phyloP scores from a whole-genome alignment of 148 eudicot species.

The Hydrangea macrophylla region DNA sequence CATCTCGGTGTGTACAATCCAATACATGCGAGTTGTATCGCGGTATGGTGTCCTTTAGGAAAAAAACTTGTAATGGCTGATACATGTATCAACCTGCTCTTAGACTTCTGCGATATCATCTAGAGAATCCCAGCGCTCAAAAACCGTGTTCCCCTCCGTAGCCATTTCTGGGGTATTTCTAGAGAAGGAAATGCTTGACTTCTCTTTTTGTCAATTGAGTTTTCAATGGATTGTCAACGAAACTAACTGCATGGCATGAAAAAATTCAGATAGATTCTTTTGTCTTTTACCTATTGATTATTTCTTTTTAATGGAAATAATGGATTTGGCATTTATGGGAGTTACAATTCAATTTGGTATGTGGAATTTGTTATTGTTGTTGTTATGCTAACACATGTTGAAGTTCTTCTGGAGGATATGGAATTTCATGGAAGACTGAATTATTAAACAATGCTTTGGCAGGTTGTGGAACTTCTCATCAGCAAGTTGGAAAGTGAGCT shows the following conservation, averaged over 20 bases:
- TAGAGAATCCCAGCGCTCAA: too few relatives aligned
- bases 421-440: neutral
- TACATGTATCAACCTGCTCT: too few relatives aligned
- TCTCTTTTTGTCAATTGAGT: too few relatives aligned
- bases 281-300: neutral
- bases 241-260: neutral
- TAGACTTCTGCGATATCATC: too few relatives aligned
- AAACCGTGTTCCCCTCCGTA: too few relatives aligned
- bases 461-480: slow-evolving; percentile 93
- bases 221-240: too few relatives aligned
- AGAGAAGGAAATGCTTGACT: too few relatives aligned
- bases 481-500: slow-evolving; percentile 78
- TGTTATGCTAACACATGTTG: neutral
- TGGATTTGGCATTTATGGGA: neutral
- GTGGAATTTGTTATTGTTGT: neutral
- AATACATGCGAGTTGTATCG: too few relatives aligned
- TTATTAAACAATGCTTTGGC: slow-evolving; percentile 13
- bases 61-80: too few relatives aligned
- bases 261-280: neutral
- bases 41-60: too few relatives aligned
- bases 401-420: neutral
- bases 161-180: too few relatives aligned
- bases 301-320: neutral
- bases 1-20: too few relatives aligned
- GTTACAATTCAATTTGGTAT: neutral